Evolutionary conservation across 176 grass and related monocot genomes (phyloP).

Genomic region (Avena atlantica): DNA sequence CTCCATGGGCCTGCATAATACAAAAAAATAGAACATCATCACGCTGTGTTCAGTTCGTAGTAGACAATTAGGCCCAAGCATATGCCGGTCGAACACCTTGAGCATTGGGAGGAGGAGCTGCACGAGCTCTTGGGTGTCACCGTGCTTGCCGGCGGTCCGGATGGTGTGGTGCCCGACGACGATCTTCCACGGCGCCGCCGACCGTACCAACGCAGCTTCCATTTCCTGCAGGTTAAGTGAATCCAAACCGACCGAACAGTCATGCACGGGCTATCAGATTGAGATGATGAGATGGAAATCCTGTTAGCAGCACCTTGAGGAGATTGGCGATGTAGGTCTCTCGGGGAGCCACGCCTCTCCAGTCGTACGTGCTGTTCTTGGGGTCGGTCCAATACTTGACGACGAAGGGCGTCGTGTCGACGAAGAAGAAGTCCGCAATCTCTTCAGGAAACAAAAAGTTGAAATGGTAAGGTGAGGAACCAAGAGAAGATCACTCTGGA

Average conservation of each 20-base stretch:
- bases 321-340: conserved; percentile 56
- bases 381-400: conserved; percentile 62
- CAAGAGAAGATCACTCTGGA: too few relatives aligned
- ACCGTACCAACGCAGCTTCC: conserved; percentile 49
- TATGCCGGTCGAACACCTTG: conserved; percentile 32
- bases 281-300: background rate
- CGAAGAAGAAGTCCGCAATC: conserved; percentile 63
- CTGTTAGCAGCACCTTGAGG: conserved; percentile 46
- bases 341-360: conserved; percentile 64
- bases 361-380: conserved; percentile 53
- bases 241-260: background rate
- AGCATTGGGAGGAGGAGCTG: conserved; percentile 64
- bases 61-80: background rate
- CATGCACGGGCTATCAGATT: background rate
- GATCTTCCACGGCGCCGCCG: conserved; percentile 69
- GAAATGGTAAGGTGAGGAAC: too few relatives aligned
- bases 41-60: background rate
- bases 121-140: conserved; percentile 66
- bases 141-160: conserved; percentile 62
- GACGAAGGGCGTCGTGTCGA: conserved; percentile 77
- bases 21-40: background rate
- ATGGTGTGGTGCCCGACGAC: conserved; percentile 78
- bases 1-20: conserved; percentile 49
- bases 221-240: conserved; percentile 42
- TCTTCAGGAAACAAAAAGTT: conserved; percentile 13